Evolutionary conservation across 805 yeast species (phyloP), one percentile per base, ranked within the genome.

Genomic region (Spencermartinsiella europaea): DNA sequence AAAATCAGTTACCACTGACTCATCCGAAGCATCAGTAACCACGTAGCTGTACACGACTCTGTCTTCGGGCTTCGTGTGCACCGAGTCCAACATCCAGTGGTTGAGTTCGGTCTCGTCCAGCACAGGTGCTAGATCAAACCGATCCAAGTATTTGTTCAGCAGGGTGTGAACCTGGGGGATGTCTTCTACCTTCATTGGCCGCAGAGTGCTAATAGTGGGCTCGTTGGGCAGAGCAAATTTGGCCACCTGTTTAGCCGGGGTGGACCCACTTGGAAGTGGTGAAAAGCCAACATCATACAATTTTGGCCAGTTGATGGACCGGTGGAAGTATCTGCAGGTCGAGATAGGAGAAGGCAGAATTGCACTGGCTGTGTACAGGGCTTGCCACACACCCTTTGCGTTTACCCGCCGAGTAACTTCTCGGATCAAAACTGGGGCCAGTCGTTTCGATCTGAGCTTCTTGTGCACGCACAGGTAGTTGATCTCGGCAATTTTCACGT

Each of bases 351-450:
- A 81, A 19, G 99, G 99, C 47, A 93, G 72, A 1, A 88, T 82
- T 2, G 82, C 80, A 8, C 98, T 99, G 0, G 91, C 95, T 7
- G 99, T 91, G 67, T 87, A 88, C 50, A 93, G 74, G 0, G 98
- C 99, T 65, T 90, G 97, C 96, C 97, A 93, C 50, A 90, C 85
- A 49, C 85, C 79, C 38, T 75, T 73, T 52, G 78, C 75, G 67
- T 93, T 91, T 53, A 93, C 93, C 56, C 98, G 76, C 62, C 99
- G 77, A 3, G 98, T 93, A 54, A 93, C 84, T 66, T 93, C 99
- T 60, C 85, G 85, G 65, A 93, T 93, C 59, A 93, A 71, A 10
- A 93, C 85, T 1, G 99, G 99, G 0, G 99, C 90, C 62, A 93
- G 74, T 58, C 99, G 80, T 65, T 93, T 93, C n/a, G 88, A 75